Conservation (phyloP, 768 basidiomycete genomes). For the Dioszegia aurantiaca region DNA sequence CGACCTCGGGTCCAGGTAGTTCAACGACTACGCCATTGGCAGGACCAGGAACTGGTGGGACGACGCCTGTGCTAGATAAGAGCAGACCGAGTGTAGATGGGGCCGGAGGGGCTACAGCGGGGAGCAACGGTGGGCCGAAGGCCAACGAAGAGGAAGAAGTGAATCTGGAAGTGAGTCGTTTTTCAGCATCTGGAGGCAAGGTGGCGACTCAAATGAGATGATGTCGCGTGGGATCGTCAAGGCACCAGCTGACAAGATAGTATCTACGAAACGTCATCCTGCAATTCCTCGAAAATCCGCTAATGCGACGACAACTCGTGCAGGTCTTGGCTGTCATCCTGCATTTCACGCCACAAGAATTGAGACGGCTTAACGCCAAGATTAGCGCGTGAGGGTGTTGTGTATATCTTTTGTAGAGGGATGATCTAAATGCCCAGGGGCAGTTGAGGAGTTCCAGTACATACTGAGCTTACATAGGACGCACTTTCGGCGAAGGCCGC, state of each 20-base stretch:
- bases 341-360: slow-evolving; percentile 92
- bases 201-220: no score
- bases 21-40: not conserved
- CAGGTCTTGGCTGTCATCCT: slow-evolving; percentile 87
- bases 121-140: slow-evolving; percentile 3
- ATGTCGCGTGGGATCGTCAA: no score
- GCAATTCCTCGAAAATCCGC: slow-evolving; percentile 96
- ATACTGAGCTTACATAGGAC: no score
- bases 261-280: slow-evolving; percentile 93
- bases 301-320: slow-evolving; percentile 95
- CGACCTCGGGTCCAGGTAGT: slow-evolving; percentile 1
- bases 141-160: slow-evolving; percentile 77
- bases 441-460: no score
- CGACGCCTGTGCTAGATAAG: slow-evolving; percentile 9
- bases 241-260: slow-evolving; percentile 35
- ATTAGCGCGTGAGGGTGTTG: slow-evolving; percentile 7
- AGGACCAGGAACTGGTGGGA: slow-evolving; percentile 1
- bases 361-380: slow-evolving; percentile 71
- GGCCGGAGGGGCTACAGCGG: not conserved
- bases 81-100: slow-evolving; percentile 29
- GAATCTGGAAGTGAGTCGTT: slow-evolving; percentile 65
- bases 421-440: no score
- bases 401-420: not conserved
- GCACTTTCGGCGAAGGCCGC: no score
- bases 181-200: no score